phyloP scores from a whole-genome alignment of 2,329 filamentous ascomycete genomes.

The Byssothecium circinans region DNA sequence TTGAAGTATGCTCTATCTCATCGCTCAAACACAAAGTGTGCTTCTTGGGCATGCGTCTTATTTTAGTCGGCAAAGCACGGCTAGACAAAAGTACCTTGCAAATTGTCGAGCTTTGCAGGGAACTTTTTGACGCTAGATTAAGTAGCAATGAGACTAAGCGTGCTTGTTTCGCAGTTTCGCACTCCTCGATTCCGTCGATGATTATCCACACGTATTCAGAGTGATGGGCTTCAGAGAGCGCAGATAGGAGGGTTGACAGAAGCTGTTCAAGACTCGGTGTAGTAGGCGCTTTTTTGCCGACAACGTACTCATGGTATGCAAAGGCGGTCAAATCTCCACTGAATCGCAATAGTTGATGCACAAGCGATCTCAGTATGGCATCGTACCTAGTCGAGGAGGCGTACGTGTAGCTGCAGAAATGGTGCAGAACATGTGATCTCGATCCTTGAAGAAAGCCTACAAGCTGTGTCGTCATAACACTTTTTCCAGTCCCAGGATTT shows the following conservation, averaged over 20 bases:
- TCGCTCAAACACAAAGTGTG: constrained; percentile 8
- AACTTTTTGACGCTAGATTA: constrained; percentile 6
- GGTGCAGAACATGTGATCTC: constrained; percentile 12
- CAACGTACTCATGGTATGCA: constrained; percentile 26
- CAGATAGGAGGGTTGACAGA: constrained; percentile 13
- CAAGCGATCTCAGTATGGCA: constrained; percentile 21
- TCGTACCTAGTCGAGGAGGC: constrained; percentile 12
- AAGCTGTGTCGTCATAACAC: constrained; percentile 9
- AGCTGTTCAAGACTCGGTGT: constrained; percentile 19
- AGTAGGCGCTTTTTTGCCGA: constrained; percentile 15
- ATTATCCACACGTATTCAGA: constrained; percentile 20
- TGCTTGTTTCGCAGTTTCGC: constrained; percentile 16
- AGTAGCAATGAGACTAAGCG: constrained; percentile 20
- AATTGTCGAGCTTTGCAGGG: constrained; percentile 6
- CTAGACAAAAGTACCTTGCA: constrained; percentile 12
- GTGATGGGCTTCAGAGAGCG: constrained; percentile 6
- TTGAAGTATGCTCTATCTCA: constrained; percentile 5
- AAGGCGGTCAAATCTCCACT: constrained; percentile 22
- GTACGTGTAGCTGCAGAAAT: constrained; percentile 24
- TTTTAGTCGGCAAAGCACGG: not conserved
- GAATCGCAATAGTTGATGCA: constrained; percentile 22
- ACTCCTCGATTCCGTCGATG: constrained; percentile 36
- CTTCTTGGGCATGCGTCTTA: constrained; percentile 4
- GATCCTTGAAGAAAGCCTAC: constrained; percentile 6
- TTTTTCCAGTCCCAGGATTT: constrained; percentile 23